These are phyloP conservation scores for Prunus mume DNA, from an alignment of 306 rosid species.

Conservation along the genomic window DNA sequence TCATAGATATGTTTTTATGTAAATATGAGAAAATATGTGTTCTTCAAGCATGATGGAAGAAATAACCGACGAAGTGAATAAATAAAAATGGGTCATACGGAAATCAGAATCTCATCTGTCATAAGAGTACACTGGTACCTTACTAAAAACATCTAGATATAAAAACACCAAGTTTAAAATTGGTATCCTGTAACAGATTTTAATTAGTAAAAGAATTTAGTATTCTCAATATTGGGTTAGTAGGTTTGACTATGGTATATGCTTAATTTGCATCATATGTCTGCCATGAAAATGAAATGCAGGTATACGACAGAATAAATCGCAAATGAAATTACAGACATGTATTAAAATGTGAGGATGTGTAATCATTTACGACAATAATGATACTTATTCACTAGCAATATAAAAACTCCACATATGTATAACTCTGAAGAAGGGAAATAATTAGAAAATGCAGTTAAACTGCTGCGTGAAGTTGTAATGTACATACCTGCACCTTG, in stretches of 20 bases:
- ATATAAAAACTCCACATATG: background rate
- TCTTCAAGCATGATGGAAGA: background rate
- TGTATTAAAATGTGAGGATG: background rate
- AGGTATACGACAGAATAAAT: background rate
- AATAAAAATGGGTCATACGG: background rate
- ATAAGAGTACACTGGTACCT: background rate
- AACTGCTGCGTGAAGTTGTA: background rate
- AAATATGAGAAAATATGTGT: background rate
- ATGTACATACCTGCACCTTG: constrained; percentile 72
- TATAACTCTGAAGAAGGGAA: background rate
- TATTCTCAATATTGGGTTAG: background rate
- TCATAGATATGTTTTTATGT: background rate
- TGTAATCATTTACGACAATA: background rate
- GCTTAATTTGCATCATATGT: background rate
- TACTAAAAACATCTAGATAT: background rate
- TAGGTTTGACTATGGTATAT: background rate
- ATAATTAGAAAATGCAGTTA: background rate
- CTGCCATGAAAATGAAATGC: background rate
- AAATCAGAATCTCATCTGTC: background rate
- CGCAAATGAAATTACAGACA: background rate
- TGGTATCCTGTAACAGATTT: background rate
- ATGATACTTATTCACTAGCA: background rate
- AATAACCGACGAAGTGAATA: background rate
- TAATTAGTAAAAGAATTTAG: background rate
- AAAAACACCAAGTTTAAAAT: background rate